phyloP scores from a whole-genome alignment of 345 rosid genomes.

The Garcia nutans region DNA sequence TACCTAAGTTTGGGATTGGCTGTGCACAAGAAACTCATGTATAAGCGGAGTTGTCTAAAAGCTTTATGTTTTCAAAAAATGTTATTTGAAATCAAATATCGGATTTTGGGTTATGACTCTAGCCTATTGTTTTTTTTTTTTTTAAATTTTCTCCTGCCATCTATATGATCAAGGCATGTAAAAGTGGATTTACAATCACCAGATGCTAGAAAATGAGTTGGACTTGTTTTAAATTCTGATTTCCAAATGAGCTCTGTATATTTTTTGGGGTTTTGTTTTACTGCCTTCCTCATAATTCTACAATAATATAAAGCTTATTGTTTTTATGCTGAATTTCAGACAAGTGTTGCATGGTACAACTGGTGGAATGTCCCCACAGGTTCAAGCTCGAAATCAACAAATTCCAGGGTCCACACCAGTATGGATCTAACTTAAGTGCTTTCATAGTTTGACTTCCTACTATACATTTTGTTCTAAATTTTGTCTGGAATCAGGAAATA shows the following conservation, averaged over 20 bases:
- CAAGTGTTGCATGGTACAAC: constrained; percentile 87
- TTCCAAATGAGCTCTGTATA: background rate
- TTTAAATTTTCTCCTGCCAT: background rate
- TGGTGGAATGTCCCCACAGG: constrained; percentile 88
- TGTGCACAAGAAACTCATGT: no score
- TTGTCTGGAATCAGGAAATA: constrained; percentile 66
- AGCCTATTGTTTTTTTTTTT: no score
- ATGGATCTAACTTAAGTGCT: constrained; percentile 20
- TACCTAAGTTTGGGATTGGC: no score
- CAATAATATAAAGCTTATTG: background rate
- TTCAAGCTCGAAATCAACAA: constrained; percentile 84
- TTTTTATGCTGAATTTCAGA: constrained; percentile 47
- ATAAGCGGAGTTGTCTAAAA: no score
- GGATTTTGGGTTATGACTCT: background rate
- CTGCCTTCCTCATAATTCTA: background rate
- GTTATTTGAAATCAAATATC: background rate
- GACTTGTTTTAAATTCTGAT: background rate
- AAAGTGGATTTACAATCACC: background rate
- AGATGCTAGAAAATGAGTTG: background rate
- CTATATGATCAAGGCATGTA: background rate
- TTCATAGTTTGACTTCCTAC: background rate
- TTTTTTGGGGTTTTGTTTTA: background rate
- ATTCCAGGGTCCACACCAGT: constrained; percentile 74
- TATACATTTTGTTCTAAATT: constrained; percentile 25
- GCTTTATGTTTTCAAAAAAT: background rate